phyloP scores from a whole-genome alignment of 2,329 filamentous ascomycete species.

The Botrytis tulipae region DNA sequence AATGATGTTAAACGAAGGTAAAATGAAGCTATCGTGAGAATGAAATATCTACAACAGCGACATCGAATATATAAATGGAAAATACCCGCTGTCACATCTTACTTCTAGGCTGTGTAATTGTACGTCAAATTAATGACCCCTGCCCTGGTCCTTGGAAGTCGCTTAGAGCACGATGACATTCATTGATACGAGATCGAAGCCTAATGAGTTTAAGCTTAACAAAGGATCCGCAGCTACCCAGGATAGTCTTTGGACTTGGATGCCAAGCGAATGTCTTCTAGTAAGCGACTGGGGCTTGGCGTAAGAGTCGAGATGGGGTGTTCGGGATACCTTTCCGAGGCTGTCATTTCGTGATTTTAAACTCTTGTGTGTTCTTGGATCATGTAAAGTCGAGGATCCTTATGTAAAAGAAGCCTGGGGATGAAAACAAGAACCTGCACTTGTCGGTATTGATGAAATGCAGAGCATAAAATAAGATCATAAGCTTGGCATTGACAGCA shows the following conservation, averaged over 20 bases:
- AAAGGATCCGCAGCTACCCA: background rate
- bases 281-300: background rate
- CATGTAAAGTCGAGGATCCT: background rate
- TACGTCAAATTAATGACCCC: too few species aligned
- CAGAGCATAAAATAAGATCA: too few species aligned
- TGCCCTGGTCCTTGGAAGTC: too few species aligned
- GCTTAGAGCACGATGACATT: background rate
- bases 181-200: background rate
- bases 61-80: background rate
- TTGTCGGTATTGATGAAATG: background rate
- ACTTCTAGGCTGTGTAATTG: too few species aligned
- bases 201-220: constrained; percentile 2
- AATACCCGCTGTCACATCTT: too few species aligned
- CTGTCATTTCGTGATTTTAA: accelerated
- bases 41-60: background rate
- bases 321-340: too few species aligned
- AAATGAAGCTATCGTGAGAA: background rate
- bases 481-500: background rate
- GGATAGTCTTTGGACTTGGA: background rate
- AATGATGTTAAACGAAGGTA: background rate
- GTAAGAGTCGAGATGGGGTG: too few species aligned
- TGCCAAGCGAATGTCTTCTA: background rate
- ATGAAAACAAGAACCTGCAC: background rate
- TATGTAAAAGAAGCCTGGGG: background rate
- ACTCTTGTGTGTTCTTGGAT: background rate